phyloP scores from a whole-genome alignment of 106 monocot species.

The Acorus gramineus region DNA sequence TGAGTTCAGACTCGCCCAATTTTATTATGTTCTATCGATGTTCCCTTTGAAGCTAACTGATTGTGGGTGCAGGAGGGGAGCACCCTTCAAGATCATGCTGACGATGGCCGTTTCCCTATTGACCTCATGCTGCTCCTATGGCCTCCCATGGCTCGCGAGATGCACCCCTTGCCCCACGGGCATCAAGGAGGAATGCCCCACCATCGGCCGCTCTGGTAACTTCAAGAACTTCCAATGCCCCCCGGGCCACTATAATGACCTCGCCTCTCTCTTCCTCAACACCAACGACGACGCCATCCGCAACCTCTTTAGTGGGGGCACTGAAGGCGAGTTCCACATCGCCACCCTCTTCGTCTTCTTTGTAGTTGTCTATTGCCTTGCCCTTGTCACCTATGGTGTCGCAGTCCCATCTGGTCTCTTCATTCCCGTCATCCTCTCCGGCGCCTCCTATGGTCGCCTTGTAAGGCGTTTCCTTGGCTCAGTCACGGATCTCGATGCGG shows the following conservation, averaged over 20 bases:
- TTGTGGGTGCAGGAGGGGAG: conserved; percentile 53
- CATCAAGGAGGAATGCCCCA: conserved; percentile 50
- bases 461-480: conserved; percentile 43
- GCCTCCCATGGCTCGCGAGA: conserved; percentile 67
- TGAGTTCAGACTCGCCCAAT: no score
- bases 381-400: conserved; percentile 75
- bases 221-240: conserved; percentile 86
- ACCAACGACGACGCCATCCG: conserved; percentile 92
- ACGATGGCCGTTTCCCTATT: conserved; percentile 52
- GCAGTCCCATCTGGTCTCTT: conserved; percentile 96
- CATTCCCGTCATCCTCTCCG: conserved; percentile 83
- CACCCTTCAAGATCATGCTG: conserved; percentile 68
- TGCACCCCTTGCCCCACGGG: conserved; percentile 68
- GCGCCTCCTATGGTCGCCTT: conserved; percentile 75
- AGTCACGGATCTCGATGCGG: conserved; percentile 51
- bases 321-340: conserved; percentile 43
- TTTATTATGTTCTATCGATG: no score
- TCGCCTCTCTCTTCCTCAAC: conserved; percentile 77
- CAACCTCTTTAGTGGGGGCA: conserved; percentile 61
- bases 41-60: no score
- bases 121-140: conserved; percentile 76
- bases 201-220: conserved; percentile 64
- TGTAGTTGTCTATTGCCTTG: conserved; percentile 49
- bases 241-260: conserved; percentile 80
- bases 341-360: conserved; percentile 65